Percentiles rank a stretch among this genome's conserved stretches.
Evolutionary conservation across 805 yeast species (phyloP).

Genomic region (Huiozyma sinensis): DNA sequence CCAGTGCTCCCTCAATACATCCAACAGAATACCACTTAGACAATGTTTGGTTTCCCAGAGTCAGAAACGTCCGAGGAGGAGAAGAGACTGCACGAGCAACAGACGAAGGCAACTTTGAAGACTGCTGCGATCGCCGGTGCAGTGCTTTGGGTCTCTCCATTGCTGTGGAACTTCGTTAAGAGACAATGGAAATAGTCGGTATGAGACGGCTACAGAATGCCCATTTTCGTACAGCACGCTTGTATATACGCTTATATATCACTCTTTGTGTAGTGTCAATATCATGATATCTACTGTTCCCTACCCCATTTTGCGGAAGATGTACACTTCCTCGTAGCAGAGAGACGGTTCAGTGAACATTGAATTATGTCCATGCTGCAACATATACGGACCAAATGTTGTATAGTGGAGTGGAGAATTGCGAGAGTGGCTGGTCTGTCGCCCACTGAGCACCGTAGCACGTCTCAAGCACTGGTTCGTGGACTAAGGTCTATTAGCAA

Average conservation of each 20-base stretch:
- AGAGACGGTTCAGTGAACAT: too few species aligned
- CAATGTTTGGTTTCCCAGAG: slow-evolving; percentile 40
- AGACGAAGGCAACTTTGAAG: slow-evolving; percentile 47
- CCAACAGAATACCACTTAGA: slow-evolving; percentile 12
- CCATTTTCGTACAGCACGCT: not conserved
- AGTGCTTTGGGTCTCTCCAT: slow-evolving; percentile 29
- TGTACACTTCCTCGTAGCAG: too few species aligned
- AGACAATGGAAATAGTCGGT: slow-evolving; percentile 24
- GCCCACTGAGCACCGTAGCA: too few species aligned
- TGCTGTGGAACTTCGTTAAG: too few species aligned
- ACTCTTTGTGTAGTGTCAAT: too few species aligned
- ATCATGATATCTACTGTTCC: too few species aligned
- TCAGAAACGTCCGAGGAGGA: slow-evolving; percentile 48
- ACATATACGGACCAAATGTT: too few species aligned
- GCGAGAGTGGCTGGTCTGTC: too few species aligned
- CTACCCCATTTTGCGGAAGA: too few species aligned
- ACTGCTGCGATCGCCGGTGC: slow-evolving; percentile 50
- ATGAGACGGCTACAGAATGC: not conserved
- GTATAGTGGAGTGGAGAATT: too few species aligned
- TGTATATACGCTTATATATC: not conserved
- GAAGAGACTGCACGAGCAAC: slow-evolving; percentile 54
- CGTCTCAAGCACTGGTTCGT: too few species aligned
- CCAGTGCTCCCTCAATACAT: not conserved
- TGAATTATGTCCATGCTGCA: too few species aligned
- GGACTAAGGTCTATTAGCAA: not conserved